Conservation (phyloP, 208 protist species). For the Trypanosoma platydactyli region DNA sequence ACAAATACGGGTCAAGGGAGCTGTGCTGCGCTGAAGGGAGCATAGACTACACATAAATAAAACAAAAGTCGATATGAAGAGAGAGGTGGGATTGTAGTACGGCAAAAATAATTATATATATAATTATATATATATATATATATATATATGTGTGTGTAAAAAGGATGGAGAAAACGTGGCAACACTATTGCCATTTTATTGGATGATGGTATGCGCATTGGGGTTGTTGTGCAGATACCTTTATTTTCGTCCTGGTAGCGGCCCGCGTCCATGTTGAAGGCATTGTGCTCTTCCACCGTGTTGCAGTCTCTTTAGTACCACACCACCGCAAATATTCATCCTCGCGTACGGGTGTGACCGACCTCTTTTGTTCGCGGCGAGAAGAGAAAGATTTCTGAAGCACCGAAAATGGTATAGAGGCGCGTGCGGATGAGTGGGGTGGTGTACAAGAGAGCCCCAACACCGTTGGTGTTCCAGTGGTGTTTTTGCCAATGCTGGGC, state of each 20-base stretch:
- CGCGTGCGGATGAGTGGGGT: neutral
- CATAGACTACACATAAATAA: no score
- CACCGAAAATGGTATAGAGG: neutral
- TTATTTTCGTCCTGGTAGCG: neutral
- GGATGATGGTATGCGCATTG: neutral
- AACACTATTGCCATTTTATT: slow-evolving; percentile 3
- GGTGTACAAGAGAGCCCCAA: neutral
- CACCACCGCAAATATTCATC: slow-evolving; percentile 8
- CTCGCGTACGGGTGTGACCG: neutral
- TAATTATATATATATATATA: slow-evolving; percentile 11
- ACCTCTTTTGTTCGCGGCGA: neutral
- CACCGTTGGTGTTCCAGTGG: neutral
- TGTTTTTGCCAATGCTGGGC: neutral
- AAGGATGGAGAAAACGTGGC: neutral
- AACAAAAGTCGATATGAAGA: no score
- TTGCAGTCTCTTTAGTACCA: slow-evolving; percentile 2
- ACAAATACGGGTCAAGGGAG: no score
- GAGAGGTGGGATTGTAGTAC: no score
- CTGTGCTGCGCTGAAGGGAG: no score
- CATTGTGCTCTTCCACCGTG: neutral
- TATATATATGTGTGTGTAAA: neutral
- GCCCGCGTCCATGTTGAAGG: neutral
- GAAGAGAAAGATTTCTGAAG: neutral
- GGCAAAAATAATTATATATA: neutral
- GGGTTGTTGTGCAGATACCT: neutral